phyloP scores from a whole-genome alignment of 176 grass and related monocot genomes.

The Echinochloa phyllopogon region DNA sequence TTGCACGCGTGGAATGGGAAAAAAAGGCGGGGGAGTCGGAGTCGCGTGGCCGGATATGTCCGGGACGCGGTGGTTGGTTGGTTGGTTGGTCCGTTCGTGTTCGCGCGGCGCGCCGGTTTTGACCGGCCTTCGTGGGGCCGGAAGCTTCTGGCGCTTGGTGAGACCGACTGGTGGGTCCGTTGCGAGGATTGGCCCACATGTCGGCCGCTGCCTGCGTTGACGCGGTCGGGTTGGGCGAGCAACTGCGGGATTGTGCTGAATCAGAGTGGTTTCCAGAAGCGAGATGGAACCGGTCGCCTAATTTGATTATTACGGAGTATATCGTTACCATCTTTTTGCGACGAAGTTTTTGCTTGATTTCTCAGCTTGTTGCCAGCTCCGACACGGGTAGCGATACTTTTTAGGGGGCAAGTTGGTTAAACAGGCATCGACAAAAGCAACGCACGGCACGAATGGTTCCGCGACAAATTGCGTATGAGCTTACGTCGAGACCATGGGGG shows the following conservation, averaged over 20 bases:
- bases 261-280: neutral
- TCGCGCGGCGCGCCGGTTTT: conserved; percentile 35
- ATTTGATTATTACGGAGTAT: conserved; percentile 31
- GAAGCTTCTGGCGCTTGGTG: neutral
- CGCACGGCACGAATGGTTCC: neutral
- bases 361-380: neutral
- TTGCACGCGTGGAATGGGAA: neutral
- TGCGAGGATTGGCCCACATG: neutral
- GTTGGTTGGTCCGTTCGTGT: neutral
- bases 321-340: neutral
- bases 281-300: neutral
- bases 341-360: neutral
- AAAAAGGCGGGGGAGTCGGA: neutral
- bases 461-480: conserved; percentile 6
- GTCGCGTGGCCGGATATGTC: conserved; percentile 8
- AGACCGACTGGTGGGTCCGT: neutral
- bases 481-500: neutral
- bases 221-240: neutral
- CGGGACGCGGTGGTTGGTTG: conserved; percentile 26
- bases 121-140: neutral
- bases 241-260: neutral
- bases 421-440: conserved; percentile 3
- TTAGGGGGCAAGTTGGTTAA: neutral
- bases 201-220: neutral
- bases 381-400: neutral